Conservation (phyloP, 345 rosid genomes). For the Trapa bicornis region DNA sequence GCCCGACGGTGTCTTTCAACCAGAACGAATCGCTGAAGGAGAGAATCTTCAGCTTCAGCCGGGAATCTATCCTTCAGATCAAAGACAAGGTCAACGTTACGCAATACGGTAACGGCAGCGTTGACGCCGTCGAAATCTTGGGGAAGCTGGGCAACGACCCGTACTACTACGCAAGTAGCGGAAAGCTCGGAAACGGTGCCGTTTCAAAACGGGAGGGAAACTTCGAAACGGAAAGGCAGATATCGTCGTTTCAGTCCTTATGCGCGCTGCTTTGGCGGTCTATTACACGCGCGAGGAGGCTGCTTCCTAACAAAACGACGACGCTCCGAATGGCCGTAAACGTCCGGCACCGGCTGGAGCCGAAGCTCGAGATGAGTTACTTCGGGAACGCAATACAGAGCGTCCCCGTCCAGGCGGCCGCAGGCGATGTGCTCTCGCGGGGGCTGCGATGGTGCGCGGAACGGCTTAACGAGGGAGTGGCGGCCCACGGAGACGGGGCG, state of each 20-base stretch:
- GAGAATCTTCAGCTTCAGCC: slow-evolving; percentile 15
- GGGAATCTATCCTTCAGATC: slow-evolving; percentile 3
- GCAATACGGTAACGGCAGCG: not conserved
- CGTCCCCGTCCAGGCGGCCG: slow-evolving; percentile 23
- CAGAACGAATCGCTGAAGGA: slow-evolving; percentile 28
- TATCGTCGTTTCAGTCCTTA: slow-evolving; percentile 58
- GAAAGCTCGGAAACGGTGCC: not conserved
- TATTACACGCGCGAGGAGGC: slow-evolving; percentile 26
- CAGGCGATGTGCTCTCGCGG: slow-evolving; percentile 28
- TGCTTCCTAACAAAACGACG: slow-evolving; percentile 21
- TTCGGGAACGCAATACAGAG: slow-evolving; percentile 45
- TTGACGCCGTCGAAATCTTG: slow-evolving; percentile 1
- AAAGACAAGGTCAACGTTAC: slow-evolving; percentile 4
- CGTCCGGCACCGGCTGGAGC: slow-evolving; percentile 35
- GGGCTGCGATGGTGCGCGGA: slow-evolving; percentile 40
- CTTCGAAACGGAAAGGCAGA: slow-evolving; percentile 12
- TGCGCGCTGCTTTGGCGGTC: slow-evolving; percentile 55
- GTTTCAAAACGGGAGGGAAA: not conserved
- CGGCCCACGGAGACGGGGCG: slow-evolving; percentile 23
- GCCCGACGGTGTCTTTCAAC: slow-evolving; percentile 32
- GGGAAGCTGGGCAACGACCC: slow-evolving; percentile 2
- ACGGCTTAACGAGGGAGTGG: slow-evolving; percentile 36
- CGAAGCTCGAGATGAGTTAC: slow-evolving; percentile 30
- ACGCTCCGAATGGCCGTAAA: slow-evolving; percentile 39
- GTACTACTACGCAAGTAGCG: not conserved